Evolutionary conservation across 768 basidiomycete species (phyloP), one percentile per base, ranked within the genome.

Genomic region (Mycena indigotica): DNA sequence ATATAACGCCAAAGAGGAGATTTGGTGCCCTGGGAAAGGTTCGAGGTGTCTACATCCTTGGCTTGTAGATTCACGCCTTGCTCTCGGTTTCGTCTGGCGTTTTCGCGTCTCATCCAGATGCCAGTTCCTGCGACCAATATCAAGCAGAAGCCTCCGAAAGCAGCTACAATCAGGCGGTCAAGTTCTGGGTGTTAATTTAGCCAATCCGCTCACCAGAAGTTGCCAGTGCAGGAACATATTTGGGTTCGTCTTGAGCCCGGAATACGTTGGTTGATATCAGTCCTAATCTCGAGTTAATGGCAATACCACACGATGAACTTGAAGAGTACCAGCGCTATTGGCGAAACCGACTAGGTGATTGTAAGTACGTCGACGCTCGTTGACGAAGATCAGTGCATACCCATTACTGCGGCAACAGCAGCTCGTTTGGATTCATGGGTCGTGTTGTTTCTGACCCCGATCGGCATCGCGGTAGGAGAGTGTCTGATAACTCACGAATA

Each of bases 211-310:
- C 40, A 79, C 77, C 76, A 17, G 80, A 77, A 17, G 77, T 78
- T 29, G 74, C 76, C 32, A 81, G 70, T 8, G 81, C 80, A 69
- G 78, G 79, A 39, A 79, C 69, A 61, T 83, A 82, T 62, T 72
- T 77, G 0, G 80, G 81, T 59, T 77, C 81, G 57, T 82, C 80
- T 64, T 80, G 66, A 10, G 78, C 76, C 52, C 75, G 73, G 67
- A 82, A 82, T 8, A 82, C 79, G 61, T 84, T 82, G 28, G 79
- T 79, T 1, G 79, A 79, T 55, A 81, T 78, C 13, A 84, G 63
- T 23, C 82, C 81, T 52, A 17, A 35, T 35, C 32, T 35, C 32
- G 32, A n/a, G n/a, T n/a, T n/a, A n/a, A n/a, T n/a, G n/a, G n/a
- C n/a, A n/a, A n/a, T n/a, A 8, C 32, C 10, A 35, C 24, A 13